These are phyloP conservation scores for Leishmania lainsoni DNA, from an alignment of 208 protist species.

Conservation along the genomic window DNA sequence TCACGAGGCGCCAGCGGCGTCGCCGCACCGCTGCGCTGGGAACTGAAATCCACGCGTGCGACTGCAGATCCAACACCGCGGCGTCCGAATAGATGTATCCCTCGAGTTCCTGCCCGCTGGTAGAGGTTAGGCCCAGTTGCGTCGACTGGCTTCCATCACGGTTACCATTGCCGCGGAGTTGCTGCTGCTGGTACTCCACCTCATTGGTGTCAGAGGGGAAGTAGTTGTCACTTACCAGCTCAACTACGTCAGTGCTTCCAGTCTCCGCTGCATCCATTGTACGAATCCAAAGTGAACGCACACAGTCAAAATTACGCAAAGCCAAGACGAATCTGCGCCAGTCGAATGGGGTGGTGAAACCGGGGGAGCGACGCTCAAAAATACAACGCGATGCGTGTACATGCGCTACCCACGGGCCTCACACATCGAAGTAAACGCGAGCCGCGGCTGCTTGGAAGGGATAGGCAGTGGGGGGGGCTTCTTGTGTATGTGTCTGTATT, in stretches of 20 bases:
- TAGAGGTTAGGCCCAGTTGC: neutral
- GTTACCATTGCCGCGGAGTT: neutral
- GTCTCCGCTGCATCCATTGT: neutral
- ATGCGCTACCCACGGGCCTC: neutral
- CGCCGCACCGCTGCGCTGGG: slow-evolving; percentile 3
- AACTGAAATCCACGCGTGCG: neutral
- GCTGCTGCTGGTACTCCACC: neutral
- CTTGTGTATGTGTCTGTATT: neutral
- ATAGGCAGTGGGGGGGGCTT: neutral
- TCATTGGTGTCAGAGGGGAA: slow-evolving; percentile 6
- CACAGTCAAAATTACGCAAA: neutral
- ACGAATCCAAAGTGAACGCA: neutral
- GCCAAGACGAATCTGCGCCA: neutral
- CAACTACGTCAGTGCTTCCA: neutral
- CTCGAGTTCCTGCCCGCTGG: slow-evolving; percentile 1
- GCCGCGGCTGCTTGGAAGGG: neutral
- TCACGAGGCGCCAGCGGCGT: neutral
- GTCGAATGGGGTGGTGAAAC: neutral
- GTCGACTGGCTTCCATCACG: neutral
- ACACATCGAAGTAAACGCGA: neutral
- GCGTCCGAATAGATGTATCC: slow-evolving; percentile 16
- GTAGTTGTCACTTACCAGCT: slow-evolving; percentile 11
- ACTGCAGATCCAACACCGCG: neutral
- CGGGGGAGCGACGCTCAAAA: neutral
- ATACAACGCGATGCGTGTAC: neutral